Evolutionary conservation across 805 yeast genomes (phyloP), one percentile per base, ranked within the genome.

Genomic region (Cyberlindnera americana): DNA sequence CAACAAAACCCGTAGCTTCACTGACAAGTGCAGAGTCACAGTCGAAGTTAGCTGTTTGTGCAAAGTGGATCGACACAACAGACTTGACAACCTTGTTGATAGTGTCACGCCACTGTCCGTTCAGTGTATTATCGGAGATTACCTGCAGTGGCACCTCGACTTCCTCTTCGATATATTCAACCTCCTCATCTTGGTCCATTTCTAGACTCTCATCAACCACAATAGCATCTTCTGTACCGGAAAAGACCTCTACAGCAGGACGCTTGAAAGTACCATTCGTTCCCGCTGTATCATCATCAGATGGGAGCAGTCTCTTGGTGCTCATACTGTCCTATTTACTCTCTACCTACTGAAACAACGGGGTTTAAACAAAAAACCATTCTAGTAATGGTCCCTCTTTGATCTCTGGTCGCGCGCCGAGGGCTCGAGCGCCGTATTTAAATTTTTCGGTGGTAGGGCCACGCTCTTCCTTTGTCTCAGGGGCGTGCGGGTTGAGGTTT

Each of bases 1-100:
- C 96, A 6, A 90, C 88, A 60, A 90, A 90, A 2, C 97, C 97
- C 1, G 96, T 87, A n/a, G 96, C 97, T 61, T 90, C 95, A 38
- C 86, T 78, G 19, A 83, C 87, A 31, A 81, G 61, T 1, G 95
- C 82, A 3, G 78, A 64, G 51, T 90, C 97, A 27, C 93, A 82
- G 54, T 90, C 97, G 57, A 90, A 90, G 46, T 81, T 78, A 3
- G 81, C 77, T n/a, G 86, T 87, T 60, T 84, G 93, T 10, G 93
- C 74, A 56, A 90, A 89, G 60, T 87, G 95, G 36, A 90, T 81
- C 1, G 95, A 84, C 3, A 90, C 96, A 17, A 89, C 96, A 6
- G 87, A 77, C 46, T 81, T 77, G 27, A 89, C 95, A 3, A 89
- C 96, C 37, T 73, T 73, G 34, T 86, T 79, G 35, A 89, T 87